A percentile compares a stretch with the other conserved stretches of the same genome.
Conservation (phyloP, 805 yeast species). For the Torulaspora indica region DNA sequence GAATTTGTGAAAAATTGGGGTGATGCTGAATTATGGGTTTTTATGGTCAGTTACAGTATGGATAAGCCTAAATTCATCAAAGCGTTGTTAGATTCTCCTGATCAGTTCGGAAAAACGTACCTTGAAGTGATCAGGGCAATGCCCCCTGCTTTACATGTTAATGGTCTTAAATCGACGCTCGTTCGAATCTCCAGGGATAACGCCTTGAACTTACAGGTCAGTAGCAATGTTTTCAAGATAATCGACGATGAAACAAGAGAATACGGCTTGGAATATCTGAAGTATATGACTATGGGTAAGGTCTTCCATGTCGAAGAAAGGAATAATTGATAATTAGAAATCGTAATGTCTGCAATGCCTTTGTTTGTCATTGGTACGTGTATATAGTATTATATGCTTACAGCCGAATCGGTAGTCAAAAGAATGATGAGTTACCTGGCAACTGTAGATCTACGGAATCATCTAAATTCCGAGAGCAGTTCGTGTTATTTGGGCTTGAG, state of each 20-base stretch:
- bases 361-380: background rate
- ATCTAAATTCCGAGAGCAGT: constrained; percentile 10
- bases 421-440: constrained; percentile 13
- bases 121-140: constrained; percentile 63
- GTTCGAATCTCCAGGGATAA: constrained; percentile 59
- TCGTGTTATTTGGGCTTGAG: constrained; percentile 11
- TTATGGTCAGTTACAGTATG: constrained; percentile 64
- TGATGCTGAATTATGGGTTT: constrained; percentile 77
- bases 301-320: constrained; percentile 12
- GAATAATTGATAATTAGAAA: background rate
- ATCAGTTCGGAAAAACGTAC: constrained; percentile 56
- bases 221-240: constrained; percentile 51
- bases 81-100: constrained; percentile 65
- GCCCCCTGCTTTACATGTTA: constrained; percentile 56
- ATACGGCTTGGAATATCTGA: constrained; percentile 34
- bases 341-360: background rate
- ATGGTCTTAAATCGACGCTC: constrained; percentile 59
- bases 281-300: constrained; percentile 34
- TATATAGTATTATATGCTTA: background rate
- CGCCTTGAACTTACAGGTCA: constrained; percentile 50
- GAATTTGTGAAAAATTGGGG: constrained; percentile 64
- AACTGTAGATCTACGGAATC: constrained; percentile 12
- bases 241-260: constrained; percentile 48
- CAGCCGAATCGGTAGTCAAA: constrained; percentile 2
- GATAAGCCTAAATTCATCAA: constrained; percentile 71